Evolutionary conservation across 1,139 yeast species (phyloP).

Genomic region (Diutina ranongensis): DNA sequence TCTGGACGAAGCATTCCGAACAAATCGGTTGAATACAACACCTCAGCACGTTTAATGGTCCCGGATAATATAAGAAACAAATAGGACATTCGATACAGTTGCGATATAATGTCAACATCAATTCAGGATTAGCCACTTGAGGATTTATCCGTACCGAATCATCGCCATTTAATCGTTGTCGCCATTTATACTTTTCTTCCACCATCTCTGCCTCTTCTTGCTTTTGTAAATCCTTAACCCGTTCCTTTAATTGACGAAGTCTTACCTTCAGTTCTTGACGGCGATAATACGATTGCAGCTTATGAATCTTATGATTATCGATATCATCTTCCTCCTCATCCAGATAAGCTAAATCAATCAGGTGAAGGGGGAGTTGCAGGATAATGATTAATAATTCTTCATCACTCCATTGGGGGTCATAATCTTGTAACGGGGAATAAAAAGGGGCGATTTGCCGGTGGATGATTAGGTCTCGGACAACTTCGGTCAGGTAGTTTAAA

Average conservation of each 20-base stretch:
- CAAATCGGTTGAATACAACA: constrained; percentile 94
- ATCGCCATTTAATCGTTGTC: constrained; percentile 10
- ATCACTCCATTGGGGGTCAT: constrained; percentile 63
- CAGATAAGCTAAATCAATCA: constrained; percentile 43
- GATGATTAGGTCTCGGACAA: constrained; percentile 54
- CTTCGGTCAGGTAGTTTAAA: constrained; percentile 60
- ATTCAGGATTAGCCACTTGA: constrained; percentile 20
- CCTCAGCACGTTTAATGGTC: constrained; percentile 65
- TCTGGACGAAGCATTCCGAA: constrained; percentile 94
- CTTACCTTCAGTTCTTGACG: constrained; percentile 44
- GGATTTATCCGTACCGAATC: constrained; percentile 7
- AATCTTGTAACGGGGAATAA: constrained; percentile 81
- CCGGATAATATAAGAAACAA: constrained; percentile 81
- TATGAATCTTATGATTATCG: constrained; percentile 46
- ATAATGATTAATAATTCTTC: constrained; percentile 53
- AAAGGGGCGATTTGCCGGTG: constrained; percentile 74
- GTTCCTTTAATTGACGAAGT: constrained; percentile 36
- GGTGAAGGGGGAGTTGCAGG: constrained; percentile 44
- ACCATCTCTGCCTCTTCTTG: constrained; percentile 38
- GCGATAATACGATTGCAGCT: constrained; percentile 35
- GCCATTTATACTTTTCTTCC: constrained; percentile 22
- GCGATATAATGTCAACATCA: constrained; percentile 40
- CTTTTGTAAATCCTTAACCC: constrained; percentile 40
- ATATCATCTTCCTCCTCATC: constrained; percentile 42
- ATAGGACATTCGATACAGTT: constrained; percentile 82